Conservation (phyloP, 495 filamentous ascomycete genomes). For the Xylaria scruposa region DNA sequence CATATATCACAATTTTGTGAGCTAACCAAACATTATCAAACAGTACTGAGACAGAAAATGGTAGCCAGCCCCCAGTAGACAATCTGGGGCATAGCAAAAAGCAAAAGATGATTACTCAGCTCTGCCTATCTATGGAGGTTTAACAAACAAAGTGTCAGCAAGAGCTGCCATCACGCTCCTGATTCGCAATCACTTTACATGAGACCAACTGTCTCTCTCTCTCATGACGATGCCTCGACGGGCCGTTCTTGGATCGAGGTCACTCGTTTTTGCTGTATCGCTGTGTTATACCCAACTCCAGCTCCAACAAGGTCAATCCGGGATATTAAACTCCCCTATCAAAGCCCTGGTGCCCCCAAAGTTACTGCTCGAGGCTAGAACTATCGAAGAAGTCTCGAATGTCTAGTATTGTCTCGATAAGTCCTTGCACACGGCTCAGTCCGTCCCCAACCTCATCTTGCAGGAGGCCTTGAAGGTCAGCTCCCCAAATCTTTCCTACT, state of each 20-base stretch:
- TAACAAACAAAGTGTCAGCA: constrained; percentile 10
- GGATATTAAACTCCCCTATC: background rate
- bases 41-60: constrained; percentile 68
- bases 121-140: background rate
- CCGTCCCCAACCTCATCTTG: constrained; percentile 31
- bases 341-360: background rate
- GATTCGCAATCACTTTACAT: background rate
- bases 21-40: constrained; percentile 6
- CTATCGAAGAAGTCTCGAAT: constrained; percentile 36
- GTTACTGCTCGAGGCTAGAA: background rate
- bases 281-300: background rate
- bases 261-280: background rate
- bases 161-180: background rate
- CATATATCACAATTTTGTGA: background rate
- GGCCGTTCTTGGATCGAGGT: background rate
- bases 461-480: constrained; percentile 56
- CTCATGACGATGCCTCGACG: background rate
- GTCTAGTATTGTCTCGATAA: constrained; percentile 37
- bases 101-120: background rate
- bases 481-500: constrained; percentile 46
- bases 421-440: constrained; percentile 34
- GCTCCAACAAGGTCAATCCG: background rate
- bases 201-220: background rate
- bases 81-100: background rate
- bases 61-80: constrained; percentile 36